phyloP scores from a whole-genome alignment of 2,329 filamentous ascomycete species.

The Fusarium praegraminearum region DNA sequence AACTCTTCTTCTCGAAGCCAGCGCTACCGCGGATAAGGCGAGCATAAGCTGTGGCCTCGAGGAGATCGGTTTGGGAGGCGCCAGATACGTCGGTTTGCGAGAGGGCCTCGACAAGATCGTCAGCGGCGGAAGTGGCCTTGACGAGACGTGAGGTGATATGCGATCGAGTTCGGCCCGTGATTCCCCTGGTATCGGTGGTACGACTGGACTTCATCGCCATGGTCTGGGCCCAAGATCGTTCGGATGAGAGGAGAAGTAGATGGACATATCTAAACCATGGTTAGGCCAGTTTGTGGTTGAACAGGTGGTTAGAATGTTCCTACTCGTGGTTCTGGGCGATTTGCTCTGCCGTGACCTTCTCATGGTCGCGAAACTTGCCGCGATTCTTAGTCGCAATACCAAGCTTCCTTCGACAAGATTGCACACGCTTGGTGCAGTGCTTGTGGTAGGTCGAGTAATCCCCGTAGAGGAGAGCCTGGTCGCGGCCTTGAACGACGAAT shows the following conservation, averaged over 20 bases:
- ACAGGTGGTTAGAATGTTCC: conserved; percentile 44
- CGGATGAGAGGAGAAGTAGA: conserved; percentile 85
- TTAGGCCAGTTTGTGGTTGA: conserved; percentile 20
- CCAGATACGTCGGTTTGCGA: conserved; percentile 71
- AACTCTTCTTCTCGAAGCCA: conserved; percentile 88
- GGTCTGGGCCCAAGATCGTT: conserved; percentile 94
- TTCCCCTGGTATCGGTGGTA: conserved; percentile 81
- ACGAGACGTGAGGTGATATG: conserved; percentile 90
- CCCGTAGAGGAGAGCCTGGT: conserved; percentile 86
- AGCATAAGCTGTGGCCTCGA: conserved; percentile 89
- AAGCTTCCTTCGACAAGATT: conserved; percentile 86
- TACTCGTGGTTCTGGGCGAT: conserved; percentile 82
- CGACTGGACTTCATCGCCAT: conserved; percentile 93
- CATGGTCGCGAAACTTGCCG: conserved; percentile 83
- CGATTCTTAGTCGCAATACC: conserved; percentile 86
- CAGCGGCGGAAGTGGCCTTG: conserved; percentile 80
- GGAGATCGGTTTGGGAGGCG: conserved; percentile 76
- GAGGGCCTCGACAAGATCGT: conserved; percentile 74
- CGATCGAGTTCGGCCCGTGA: conserved; percentile 81
- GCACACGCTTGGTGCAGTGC: conserved; percentile 83
- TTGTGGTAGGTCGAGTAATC: conserved; percentile 88
- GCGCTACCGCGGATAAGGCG: conserved; percentile 80
- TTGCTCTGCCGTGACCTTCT: conserved; percentile 78
- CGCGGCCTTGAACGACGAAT: conserved; percentile 81
- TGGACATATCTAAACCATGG: conserved; percentile 71